Base-by-base conservation (phyloP, 805 yeast genomes). In the Saturnispora serradocipensis region DNA sequence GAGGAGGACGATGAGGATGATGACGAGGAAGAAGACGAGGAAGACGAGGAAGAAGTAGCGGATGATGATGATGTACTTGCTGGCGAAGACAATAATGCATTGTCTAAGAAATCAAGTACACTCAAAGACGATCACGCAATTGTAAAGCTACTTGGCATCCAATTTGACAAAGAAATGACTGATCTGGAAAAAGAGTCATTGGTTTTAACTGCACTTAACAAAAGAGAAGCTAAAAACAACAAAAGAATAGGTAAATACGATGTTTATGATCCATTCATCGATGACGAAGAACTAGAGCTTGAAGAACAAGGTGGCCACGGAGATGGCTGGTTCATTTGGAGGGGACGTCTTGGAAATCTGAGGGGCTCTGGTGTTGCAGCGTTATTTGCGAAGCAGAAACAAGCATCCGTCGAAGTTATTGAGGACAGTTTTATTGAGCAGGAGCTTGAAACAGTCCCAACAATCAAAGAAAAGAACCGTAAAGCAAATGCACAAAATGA, bases 311-410 rank as follows among this genome's bases (percentile, higher is more conserved):
- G 95, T 8, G 90, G 91, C 2, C 89, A 97, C 0, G 86, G 86
- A 57, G 98, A 93, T 62, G 99, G 98, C 1, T 93, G 90, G 64
- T 93, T 91, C 59, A 97, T 93, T 0, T 93, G 82, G 67, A 87
- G 89, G 72, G 99, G 99, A 0, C 95, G 96, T 2, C 70, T 91
- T 54, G 81, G 84, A 28, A 90, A 84, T 45, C 82, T 42, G 8
- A 43, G 38, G n/a, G 39, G 34, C 16, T 35, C 44, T 32, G 18
- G 5, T 15, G 34, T 42, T 22, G 34, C 43, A 4, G 16, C 24
- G 8, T 15, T 35, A n/a, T 27, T 47, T 39, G 45, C 39, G 18
- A 16, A 28, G 13, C 38, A 39, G 11, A 43, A 39, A 30, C 39
- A 45, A 34, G 24, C 5, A n/a, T 8, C 20, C 5, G 22, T 18